phyloP scores from a whole-genome alignment of 75 land plant species.

The Sequoia sempervirens region DNA sequence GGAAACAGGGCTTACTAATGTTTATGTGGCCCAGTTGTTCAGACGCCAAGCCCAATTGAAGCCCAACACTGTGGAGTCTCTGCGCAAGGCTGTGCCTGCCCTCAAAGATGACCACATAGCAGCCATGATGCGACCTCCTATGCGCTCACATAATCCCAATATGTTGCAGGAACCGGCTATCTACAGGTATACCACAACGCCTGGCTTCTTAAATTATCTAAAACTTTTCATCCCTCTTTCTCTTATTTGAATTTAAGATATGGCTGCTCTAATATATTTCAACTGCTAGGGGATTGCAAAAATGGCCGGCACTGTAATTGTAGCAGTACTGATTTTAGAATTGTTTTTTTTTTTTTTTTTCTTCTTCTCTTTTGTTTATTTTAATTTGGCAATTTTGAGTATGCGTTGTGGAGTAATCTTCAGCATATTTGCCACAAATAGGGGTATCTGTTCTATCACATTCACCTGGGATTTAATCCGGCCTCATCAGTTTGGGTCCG shows the following conservation, averaged over 20 bases:
- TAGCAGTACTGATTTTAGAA: background rate
- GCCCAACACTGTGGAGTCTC: constrained; percentile 49
- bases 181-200: constrained; percentile 48
- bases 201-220: background rate
- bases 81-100: constrained; percentile 54
- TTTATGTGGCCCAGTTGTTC: constrained; percentile 92
- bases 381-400: background rate
- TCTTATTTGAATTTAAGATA: background rate
- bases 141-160: constrained; percentile 64
- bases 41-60: constrained; percentile 78
- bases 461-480: background rate
- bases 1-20: constrained; percentile 88
- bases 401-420: background rate
- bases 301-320: background rate
- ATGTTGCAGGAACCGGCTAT: constrained; percentile 78
- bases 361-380: too few relatives aligned
- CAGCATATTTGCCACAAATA: background rate
- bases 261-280: background rate
- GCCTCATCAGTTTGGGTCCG: background rate
- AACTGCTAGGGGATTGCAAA: background rate
- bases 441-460: background rate
- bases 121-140: constrained; percentile 73
- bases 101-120: constrained; percentile 51
- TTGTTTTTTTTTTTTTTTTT: background rate
- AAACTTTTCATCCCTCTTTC: background rate